Evolutionary conservation across 306 rosid genomes (phyloP), one percentile per base, ranked within the genome.

Genomic region (Trifolium subterraneum): DNA sequence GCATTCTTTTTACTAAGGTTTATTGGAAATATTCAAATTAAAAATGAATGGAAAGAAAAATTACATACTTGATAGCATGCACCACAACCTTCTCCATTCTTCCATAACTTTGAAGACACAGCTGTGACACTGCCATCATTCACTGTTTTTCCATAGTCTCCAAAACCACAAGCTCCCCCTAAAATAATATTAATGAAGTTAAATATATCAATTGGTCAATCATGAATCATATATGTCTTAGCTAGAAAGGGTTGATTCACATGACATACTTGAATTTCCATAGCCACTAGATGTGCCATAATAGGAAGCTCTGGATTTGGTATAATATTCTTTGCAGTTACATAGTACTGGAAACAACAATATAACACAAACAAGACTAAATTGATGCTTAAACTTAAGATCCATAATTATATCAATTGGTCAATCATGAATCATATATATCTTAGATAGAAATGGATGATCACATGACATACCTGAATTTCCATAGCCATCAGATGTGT

Each of bases 131-230:
- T 81, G 55, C 96, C 98, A 70, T 83, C 87, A 42, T 93, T 80
- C 3, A 91, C 74, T 0, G 85, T 87, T 38, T 80, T 88, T 83
- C 98, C 98, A n/a, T 73, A 87, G 68, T 88, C 94, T 1, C 90
- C 91, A 63, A 62, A 93, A 1, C 98, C 97, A 79, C 98, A 93
- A 75, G 97, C 98, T 76, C 98, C 98, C 7, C 73, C 98, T 91
- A 59, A 23, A 70, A 44, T 41, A 44, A 44, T 44, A 42, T 4
- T 35, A 7, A 13, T 12, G 1, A 44, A 20, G 1, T 11, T 36
- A 36, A 22, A 67, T 27, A 27, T 65, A 18, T 64, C 4, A 10
- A 5, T 31, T 33, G 23, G 16, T 8, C 27, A 64, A 44, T 44
- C 50, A 44, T 44, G 15, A 12, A 44, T 12, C 15, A 4, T 44